These are phyloP conservation scores for Diospyros lotus DNA, from an alignment of 148 eudicot genomes.

Conservation along the genomic window DNA sequence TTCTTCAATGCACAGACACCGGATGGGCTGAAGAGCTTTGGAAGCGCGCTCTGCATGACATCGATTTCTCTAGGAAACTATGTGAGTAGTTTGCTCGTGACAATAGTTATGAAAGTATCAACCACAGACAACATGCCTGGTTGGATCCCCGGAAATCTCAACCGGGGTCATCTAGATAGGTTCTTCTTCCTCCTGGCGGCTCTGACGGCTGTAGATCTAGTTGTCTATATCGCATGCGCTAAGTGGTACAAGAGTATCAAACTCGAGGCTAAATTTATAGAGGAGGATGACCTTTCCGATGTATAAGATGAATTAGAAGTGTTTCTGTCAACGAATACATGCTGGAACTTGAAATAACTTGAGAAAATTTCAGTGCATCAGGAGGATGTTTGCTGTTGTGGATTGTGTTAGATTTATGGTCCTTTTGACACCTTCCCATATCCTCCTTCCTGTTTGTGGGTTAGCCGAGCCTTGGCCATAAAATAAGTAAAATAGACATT, in stretches of 20 bases:
- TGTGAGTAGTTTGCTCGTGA: conserved; percentile 70
- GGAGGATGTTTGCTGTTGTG: not conserved
- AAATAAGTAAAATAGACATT: too few relatives aligned
- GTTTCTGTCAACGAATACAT: too few relatives aligned
- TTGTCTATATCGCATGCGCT: conserved; percentile 56
- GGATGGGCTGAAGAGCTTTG: conserved; percentile 84
- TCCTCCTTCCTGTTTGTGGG: not conserved
- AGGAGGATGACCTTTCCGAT: conserved; percentile 21
- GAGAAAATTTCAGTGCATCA: not conserved
- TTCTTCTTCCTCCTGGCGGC: conserved; percentile 78
- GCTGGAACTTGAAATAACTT: not conserved
- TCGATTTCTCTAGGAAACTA: conserved; percentile 92
- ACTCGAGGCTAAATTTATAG: conserved; percentile 38
- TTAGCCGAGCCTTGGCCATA: not conserved
- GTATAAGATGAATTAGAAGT: not conserved
- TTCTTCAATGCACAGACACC: conserved; percentile 92
- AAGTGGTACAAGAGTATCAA: conserved; percentile 69
- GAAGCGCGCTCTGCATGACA: conserved; percentile 94
- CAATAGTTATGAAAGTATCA: conserved; percentile 70
- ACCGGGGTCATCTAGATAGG: conserved; percentile 78
- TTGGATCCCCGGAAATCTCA: conserved; percentile 88
- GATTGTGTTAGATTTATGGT: not conserved
- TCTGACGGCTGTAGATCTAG: conserved; percentile 52
- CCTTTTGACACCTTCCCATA: not conserved
- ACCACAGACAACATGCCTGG: conserved; percentile 69